Evolutionary conservation across 2,329 filamentous ascomycete genomes (phyloP).

Genomic region (Fusarium sp.): DNA sequence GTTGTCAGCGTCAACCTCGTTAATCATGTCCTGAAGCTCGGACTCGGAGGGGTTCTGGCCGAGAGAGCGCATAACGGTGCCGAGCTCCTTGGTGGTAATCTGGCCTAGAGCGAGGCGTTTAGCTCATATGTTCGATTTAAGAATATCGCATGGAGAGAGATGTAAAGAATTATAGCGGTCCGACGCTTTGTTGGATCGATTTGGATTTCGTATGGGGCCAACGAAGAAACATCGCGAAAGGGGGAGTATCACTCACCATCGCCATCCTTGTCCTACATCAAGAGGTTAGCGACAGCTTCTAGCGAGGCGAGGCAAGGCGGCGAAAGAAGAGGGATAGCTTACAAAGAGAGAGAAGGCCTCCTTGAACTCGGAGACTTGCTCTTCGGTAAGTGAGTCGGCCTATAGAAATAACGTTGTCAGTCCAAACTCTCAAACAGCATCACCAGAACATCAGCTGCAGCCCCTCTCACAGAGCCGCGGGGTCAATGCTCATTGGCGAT

Average conservation of each 20-base stretch:
- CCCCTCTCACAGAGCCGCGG: constrained; percentile 47
- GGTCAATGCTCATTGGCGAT: constrained; percentile 39
- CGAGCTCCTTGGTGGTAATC: constrained; percentile 91
- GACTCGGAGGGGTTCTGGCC: constrained; percentile 92
- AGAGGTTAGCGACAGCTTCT: constrained; percentile 43
- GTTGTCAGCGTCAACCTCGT: constrained; percentile 92
- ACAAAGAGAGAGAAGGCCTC: constrained; percentile 99
- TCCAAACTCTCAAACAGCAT: constrained; percentile 23
- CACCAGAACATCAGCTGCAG: constrained; percentile 39
- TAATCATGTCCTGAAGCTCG: constrained; percentile 93
- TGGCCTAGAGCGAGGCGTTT: constrained; percentile 68
- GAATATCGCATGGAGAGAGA: constrained; percentile 8
- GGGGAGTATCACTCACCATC: constrained; percentile 75
- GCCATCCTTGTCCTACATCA: constrained; percentile 83
- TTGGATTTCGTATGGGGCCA: constrained; percentile 19
- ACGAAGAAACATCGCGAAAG: constrained; percentile 23
- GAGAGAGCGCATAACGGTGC: constrained; percentile 90
- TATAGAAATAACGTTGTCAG: constrained; percentile 56
- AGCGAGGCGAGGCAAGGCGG: not conserved
- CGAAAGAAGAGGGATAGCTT: constrained; percentile 59
- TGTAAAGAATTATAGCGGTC: not conserved
- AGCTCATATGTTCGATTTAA: constrained; percentile 29
- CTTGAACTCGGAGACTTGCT: constrained; percentile 99
- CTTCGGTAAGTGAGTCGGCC: constrained; percentile 99
- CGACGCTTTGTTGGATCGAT: constrained; percentile 17